Percentiles rank a stretch among this genome's conserved stretches.
These are phyloP conservation scores for Geotrichum australiense DNA, from an alignment of 1,139 yeast genomes.

Conservation along the genomic window DNA sequence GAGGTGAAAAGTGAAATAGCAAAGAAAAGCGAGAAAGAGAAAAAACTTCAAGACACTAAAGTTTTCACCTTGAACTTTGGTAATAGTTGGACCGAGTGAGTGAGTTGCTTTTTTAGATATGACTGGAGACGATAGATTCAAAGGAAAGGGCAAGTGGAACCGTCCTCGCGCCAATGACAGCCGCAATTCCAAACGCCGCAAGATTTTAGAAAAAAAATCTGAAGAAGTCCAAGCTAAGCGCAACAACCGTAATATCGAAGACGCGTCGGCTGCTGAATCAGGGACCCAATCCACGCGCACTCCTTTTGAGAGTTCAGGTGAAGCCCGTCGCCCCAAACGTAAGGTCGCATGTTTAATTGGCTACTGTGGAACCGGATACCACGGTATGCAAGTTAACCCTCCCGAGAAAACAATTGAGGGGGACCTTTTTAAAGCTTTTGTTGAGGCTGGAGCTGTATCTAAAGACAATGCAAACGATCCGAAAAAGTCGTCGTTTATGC, in stretches of 20 bases:
- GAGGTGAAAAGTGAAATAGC: too few species aligned
- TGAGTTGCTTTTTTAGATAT: too few species aligned
- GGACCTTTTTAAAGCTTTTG: slow-evolving; percentile 77
- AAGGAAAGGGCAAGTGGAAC: slow-evolving; percentile 19
- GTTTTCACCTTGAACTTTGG: not conserved
- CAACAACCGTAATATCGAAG: slow-evolving; percentile 15
- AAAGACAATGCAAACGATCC: slow-evolving; percentile 84
- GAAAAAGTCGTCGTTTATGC: slow-evolving; percentile 82
- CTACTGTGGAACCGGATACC: slow-evolving; percentile 96
- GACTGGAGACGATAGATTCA: slow-evolving; percentile 15
- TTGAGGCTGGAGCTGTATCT: slow-evolving; percentile 84
- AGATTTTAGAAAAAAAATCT: slow-evolving; percentile 13
- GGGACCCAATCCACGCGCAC: slow-evolving; percentile 10
- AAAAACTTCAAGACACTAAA: not conserved
- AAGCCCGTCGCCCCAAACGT: slow-evolving; percentile 61
- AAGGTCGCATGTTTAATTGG: slow-evolving; percentile 93
- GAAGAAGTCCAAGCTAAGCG: slow-evolving; percentile 15
- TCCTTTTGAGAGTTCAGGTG: slow-evolving; percentile 27
- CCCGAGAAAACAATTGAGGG: slow-evolving; percentile 90
- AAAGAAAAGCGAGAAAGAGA: slow-evolving; percentile 7
- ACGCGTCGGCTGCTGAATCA: slow-evolving; percentile 7
- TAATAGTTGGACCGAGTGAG: not conserved
- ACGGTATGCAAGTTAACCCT: slow-evolving; percentile 95
- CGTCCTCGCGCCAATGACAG: slow-evolving; percentile 19
- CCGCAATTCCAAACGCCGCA: slow-evolving; percentile 17